These are phyloP conservation scores for Rusavskia elegans DNA, from an alignment of 495 filamentous ascomycete species.

Conservation along the genomic window DNA sequence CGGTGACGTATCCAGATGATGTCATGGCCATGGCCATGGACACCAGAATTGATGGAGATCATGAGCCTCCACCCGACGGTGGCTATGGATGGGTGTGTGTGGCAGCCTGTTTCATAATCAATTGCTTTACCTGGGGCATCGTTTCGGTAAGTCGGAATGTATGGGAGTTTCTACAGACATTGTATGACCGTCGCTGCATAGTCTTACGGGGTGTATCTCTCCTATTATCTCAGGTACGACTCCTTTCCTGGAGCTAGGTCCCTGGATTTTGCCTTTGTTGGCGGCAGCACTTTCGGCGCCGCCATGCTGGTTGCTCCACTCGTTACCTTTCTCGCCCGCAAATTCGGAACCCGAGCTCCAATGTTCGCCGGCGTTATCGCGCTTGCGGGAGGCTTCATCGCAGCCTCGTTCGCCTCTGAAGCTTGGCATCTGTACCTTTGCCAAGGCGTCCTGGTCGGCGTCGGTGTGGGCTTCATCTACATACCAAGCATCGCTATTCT, in stretches of 20 bases:
- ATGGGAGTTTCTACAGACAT: too few relatives aligned
- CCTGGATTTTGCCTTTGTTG: conserved; percentile 37
- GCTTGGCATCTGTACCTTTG: conserved; percentile 37
- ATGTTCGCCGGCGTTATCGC: conserved; percentile 27
- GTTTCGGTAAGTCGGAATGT: background rate
- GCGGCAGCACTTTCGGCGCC: conserved; percentile 30
- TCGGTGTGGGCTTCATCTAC: conserved; percentile 35
- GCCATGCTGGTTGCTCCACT: conserved; percentile 33
- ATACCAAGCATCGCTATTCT: conserved; percentile 28
- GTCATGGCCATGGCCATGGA: too few relatives aligned
- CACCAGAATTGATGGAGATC: background rate
- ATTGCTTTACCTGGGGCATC: conserved; percentile 42
- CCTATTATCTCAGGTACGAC: conserved; percentile 29
- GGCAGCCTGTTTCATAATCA: conserved; percentile 33
- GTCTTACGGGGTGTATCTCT: conserved; percentile 34
- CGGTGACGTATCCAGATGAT: too few relatives aligned
- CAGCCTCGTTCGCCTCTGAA: conserved; percentile 27
- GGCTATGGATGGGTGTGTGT: conserved; percentile 49
- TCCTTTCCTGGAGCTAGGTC: conserved; percentile 26
- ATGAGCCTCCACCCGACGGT: conserved; percentile 33
- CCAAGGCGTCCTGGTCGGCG: conserved; percentile 33
- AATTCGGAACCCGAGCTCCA: conserved; percentile 21
- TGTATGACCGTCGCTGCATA: background rate
- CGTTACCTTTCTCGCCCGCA: conserved; percentile 22
- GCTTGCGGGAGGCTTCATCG: conserved; percentile 20